phyloP scores from a whole-genome alignment of 225 moss, liverwort and hornwort species.

The Anthoceros angustus region DNA sequence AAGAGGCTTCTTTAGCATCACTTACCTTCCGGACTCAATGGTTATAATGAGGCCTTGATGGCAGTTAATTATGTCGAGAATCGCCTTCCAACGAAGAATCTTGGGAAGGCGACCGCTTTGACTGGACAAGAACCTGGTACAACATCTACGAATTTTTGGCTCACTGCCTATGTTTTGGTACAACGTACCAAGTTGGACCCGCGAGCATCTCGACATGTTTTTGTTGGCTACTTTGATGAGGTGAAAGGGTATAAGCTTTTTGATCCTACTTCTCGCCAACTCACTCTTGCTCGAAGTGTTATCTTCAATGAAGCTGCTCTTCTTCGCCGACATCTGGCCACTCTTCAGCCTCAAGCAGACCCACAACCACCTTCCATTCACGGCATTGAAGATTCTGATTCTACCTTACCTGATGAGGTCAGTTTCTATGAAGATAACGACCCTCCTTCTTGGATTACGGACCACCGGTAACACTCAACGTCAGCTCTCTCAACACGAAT shows the following conservation, averaged over 20 bases:
- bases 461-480: not conserved
- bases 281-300: not conserved
- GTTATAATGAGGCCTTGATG: not conserved
- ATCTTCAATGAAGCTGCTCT: no score
- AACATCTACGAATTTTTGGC: not conserved
- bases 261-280: not conserved
- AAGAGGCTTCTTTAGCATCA: constrained; percentile 2
- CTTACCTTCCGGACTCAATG: not conserved
- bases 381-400: not conserved
- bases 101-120: not conserved
- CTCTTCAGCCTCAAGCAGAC: no score
- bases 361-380: not conserved
- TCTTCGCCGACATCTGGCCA: no score
- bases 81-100: not conserved
- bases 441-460: not conserved
- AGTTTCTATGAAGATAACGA: not conserved
- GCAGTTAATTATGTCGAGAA: not conserved
- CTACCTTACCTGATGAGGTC: not conserved
- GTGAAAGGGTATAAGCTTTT: not conserved
- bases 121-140: not conserved
- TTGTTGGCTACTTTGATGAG: not conserved
- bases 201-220: not conserved
- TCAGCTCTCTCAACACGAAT: not conserved
- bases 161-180: not conserved
- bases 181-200: not conserved